Evolutionary conservation across 106 monocot species (phyloP).

Genomic region (Ottelia alismoides): DNA sequence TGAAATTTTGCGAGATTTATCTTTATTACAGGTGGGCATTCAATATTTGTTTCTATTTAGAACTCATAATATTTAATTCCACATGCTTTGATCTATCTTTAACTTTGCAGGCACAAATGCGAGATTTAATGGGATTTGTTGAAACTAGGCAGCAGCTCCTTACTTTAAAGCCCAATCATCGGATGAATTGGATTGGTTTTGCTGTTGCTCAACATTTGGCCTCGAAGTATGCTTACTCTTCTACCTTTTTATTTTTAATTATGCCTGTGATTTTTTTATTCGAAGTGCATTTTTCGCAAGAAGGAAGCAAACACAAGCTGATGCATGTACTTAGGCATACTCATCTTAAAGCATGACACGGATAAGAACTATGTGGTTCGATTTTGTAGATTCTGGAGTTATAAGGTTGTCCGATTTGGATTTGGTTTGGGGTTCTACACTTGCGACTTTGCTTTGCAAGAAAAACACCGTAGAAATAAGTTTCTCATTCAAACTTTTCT

Average conservation of each 20-base stretch:
- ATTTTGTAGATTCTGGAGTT: no score
- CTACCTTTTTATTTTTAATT: constrained; percentile 3
- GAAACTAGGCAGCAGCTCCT: constrained; percentile 97
- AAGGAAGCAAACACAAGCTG: no score
- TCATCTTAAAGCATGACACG: no score
- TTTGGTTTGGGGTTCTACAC: no score
- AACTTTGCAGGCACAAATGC: constrained; percentile 87
- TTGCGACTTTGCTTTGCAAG: no score
- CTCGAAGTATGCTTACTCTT: constrained; percentile 45
- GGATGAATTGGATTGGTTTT: constrained; percentile 99
- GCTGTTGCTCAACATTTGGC: constrained; percentile 91
- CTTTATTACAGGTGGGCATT: constrained; percentile 69
- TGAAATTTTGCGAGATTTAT: constrained; percentile 92
- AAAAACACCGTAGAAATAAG: no score
- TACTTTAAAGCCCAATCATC: constrained; percentile 83
- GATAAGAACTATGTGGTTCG: no score
- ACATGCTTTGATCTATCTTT: not conserved
- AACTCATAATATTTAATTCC: not conserved
- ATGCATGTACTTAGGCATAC: no score
- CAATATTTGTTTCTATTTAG: not conserved
- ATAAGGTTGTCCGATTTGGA: no score
- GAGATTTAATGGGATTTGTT: constrained; percentile 92
- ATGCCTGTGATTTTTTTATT: no score
- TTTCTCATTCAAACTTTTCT: no score
- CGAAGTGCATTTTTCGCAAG: no score